Conservation (phyloP, 2,329 filamentous ascomycete species). For the Cladosporium sp. region DNA sequence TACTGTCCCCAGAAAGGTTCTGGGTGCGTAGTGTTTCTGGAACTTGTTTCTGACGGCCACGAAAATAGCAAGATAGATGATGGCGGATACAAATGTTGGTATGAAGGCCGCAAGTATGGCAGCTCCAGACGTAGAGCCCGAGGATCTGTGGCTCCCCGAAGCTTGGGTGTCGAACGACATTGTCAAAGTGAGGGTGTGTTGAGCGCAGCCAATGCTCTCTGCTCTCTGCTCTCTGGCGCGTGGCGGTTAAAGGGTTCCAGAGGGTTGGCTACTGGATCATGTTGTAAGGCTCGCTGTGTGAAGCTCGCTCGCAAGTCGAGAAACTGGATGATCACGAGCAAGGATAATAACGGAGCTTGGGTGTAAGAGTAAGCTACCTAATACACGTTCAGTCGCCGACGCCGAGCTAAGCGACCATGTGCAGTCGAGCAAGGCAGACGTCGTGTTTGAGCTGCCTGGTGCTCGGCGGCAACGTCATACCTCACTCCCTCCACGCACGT, state of each 20-base stretch:
- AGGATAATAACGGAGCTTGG: neutral
- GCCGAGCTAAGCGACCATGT: neutral
- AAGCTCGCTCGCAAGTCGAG: too few species aligned
- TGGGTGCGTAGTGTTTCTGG: constrained; percentile 30
- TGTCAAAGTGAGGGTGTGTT: neutral
- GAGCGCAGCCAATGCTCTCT: neutral
- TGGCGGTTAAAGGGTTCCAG: neutral
- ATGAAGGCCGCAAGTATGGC: constrained; percentile 31
- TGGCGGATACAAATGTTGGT: constrained; percentile 27
- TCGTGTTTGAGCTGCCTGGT: neutral
- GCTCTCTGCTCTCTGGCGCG: neutral
- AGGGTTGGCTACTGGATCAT: neutral
- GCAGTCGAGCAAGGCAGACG: neutral
- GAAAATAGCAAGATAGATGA: constrained; percentile 29
- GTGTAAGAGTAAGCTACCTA: neutral
- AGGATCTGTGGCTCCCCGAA: constrained; percentile 22
- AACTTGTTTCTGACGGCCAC: constrained; percentile 27
- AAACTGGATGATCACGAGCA: neutral
- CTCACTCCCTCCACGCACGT: neutral
- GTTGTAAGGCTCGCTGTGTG: too few species aligned
- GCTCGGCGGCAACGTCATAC: neutral
- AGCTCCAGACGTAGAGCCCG: constrained; percentile 26
- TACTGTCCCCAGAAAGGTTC: constrained; percentile 31
- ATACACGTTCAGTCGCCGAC: neutral
- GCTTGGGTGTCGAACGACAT: neutral